phyloP scores from a whole-genome alignment of 805 yeast genomes.

The Komagataella mondaviorum region DNA sequence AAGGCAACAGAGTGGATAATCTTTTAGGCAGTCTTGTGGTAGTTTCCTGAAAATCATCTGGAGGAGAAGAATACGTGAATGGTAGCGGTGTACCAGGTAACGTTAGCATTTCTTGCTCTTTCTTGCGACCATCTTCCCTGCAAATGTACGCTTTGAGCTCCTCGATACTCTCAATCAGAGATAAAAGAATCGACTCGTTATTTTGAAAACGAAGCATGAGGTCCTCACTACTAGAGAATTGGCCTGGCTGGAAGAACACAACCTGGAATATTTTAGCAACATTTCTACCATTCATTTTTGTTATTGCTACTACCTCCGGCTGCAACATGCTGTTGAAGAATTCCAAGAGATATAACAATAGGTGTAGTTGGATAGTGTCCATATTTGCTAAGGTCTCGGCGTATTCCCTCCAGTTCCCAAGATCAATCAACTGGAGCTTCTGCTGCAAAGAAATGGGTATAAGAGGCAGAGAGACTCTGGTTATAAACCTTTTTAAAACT shows the following conservation, averaged over 20 bases:
- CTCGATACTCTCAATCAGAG: not conserved
- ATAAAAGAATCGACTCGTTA: not conserved
- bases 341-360: conserved; percentile 15
- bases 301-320: conserved; percentile 12
- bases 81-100: not conserved
- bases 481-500: conserved; percentile 21
- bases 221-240: not conserved
- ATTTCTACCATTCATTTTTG: conserved; percentile 23
- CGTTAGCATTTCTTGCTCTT: not conserved
- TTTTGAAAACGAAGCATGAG: not conserved
- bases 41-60: not conserved
- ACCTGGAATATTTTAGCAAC: conserved; percentile 24
- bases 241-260: conserved; percentile 15
- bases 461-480: conserved; percentile 16
- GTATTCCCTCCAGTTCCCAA: not conserved
- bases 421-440: conserved; percentile 5
- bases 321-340: conserved; percentile 13
- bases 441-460: conserved; percentile 12
- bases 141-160: not conserved
- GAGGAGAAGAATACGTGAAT: not conserved
- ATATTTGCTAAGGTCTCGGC: not conserved
- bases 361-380: conserved; percentile 6
- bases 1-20: not conserved
- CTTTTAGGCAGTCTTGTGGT: not conserved
- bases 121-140: not conserved